phyloP scores from a whole-genome alignment of 257 asterid genomes.

The Nicotiana obtusifolia region DNA sequence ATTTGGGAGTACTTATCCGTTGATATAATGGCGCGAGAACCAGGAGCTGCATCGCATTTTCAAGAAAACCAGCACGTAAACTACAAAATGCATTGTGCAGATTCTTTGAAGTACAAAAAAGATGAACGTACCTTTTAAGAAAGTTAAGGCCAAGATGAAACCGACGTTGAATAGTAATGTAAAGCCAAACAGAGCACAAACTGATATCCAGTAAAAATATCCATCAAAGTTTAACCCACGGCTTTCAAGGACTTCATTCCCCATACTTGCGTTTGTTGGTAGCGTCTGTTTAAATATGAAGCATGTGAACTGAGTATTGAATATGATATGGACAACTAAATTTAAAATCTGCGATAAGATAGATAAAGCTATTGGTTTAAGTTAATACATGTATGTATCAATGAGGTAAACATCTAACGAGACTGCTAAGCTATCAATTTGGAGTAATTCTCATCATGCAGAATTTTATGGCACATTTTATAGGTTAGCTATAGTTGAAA shows the following conservation, averaged over 20 bases:
- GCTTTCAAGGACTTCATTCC: conserved; percentile 39
- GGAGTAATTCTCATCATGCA: background rate
- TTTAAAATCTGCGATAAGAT: background rate
- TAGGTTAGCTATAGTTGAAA: background rate
- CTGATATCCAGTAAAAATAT: conserved; percentile 48
- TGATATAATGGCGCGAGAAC: conserved; percentile 66
- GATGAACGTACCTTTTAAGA: conserved; percentile 43
- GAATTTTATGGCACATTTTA: background rate
- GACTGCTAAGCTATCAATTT: background rate
- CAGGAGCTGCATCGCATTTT: conserved; percentile 45
- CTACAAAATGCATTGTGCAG: background rate
- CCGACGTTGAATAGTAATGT: conserved; percentile 48
- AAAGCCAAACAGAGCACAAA: conserved; percentile 51
- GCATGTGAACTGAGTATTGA: background rate
- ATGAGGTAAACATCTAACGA: background rate
- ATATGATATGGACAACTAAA: background rate
- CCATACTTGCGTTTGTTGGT: conserved; percentile 44
- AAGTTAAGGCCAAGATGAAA: conserved; percentile 46
- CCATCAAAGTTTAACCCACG: conserved; percentile 48
- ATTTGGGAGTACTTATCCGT: conserved; percentile 39
- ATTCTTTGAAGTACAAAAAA: conserved; percentile 3
- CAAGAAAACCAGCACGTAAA: conserved; percentile 2
- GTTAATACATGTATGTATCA: background rate
- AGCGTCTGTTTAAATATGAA: conserved; percentile 18
- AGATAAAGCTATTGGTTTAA: background rate